These are phyloP conservation scores for Dipteronia dyeriana DNA, from an alignment of 345 rosid genomes.

Conservation along the genomic window DNA sequence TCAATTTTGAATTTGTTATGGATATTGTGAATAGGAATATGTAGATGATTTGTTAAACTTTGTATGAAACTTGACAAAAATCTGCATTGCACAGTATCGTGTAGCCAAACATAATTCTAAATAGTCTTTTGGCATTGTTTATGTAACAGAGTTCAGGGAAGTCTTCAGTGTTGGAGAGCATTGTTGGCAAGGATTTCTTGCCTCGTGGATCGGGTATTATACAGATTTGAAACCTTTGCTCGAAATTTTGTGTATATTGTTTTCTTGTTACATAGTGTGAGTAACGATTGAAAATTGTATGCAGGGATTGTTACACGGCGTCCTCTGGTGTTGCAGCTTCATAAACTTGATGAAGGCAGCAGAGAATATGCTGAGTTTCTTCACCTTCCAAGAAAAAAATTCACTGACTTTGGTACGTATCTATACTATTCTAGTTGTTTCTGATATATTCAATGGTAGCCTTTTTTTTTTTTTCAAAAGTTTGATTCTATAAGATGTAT, in stretches of 20 bases:
- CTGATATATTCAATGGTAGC: neutral
- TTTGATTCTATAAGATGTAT: neutral
- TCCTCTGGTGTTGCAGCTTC: constrained; percentile 98
- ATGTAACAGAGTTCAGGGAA: constrained; percentile 87
- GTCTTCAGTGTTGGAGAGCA: constrained; percentile 97
- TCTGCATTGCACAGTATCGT: neutral
- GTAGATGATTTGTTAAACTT: neutral
- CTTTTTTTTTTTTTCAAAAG: neutral
- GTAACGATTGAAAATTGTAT: constrained; percentile 18
- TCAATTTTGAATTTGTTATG: neutral
- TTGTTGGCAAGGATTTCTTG: constrained; percentile 94
- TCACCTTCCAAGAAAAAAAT: constrained; percentile 79
- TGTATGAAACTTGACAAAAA: neutral
- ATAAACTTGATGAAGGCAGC: constrained; percentile 91
- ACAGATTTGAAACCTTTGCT: neutral
- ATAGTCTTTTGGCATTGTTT: constrained; percentile 1
- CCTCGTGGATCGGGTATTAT: constrained; percentile 99
- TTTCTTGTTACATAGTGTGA: neutral
- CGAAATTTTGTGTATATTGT: neutral
- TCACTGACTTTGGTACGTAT: constrained; percentile 80
- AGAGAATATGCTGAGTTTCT: constrained; percentile 98
- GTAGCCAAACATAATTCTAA: neutral
- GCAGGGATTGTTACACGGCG: constrained; percentile 95
- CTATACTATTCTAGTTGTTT: neutral
- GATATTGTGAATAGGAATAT: neutral